phyloP scores from a whole-genome alignment of 805 yeast genomes.

The Vanderwaltozyma polyspora region DNA sequence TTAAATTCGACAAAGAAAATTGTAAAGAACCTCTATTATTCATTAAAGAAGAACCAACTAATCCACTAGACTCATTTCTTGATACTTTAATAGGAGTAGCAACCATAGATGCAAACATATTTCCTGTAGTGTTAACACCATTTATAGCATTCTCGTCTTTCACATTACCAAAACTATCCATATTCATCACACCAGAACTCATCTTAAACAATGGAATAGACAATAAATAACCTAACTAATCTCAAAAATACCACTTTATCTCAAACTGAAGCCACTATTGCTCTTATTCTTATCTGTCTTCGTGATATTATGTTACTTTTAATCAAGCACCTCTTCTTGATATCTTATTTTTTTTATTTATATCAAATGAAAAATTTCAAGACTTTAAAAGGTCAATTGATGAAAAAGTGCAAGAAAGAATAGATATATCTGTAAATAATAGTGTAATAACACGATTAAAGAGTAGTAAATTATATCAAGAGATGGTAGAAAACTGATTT shows the following conservation, averaged over 20 bases:
- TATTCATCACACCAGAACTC: not conserved
- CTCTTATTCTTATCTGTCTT: not conserved
- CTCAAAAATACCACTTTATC: not conserved
- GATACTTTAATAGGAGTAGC: constrained; percentile 23
- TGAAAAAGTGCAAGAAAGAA: no score
- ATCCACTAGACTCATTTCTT: constrained; percentile 23
- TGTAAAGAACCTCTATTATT: constrained; percentile 13
- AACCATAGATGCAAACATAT: constrained; percentile 15
- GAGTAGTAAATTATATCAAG: no score
- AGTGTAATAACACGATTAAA: no score
- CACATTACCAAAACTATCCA: not conserved
- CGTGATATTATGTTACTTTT: no score
- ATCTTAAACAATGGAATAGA: not conserved
- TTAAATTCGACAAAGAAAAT: constrained; percentile 22
- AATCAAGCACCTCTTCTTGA: no score
- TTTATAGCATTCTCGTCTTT: not conserved
- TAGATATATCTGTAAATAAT: no score
- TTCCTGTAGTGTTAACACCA: no score
- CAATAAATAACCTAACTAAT: no score
- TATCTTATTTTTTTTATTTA: no score
- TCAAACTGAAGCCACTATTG: not conserved
- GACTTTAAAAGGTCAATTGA: no score
- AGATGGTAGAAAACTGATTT: no score
- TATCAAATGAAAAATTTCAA: no score
- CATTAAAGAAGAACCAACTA: constrained; percentile 3